Conservation (phyloP, 768 basidiomycete genomes). For the Auriscalpium orientale region DNA sequence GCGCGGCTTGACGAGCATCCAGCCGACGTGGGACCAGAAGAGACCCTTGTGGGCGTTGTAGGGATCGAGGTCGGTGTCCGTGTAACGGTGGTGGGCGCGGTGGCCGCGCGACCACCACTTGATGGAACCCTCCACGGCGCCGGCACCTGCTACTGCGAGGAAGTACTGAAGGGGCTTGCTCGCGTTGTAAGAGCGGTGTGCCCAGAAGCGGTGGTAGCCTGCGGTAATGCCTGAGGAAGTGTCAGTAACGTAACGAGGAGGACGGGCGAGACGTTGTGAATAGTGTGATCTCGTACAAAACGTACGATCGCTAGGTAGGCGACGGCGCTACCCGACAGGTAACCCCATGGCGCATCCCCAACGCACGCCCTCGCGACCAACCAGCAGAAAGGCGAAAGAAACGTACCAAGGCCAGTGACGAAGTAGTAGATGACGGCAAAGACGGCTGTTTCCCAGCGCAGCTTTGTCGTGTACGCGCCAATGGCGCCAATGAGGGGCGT, state of each 20-base stretch:
- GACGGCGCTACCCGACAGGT: no score
- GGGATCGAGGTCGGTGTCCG: constrained; percentile 94
- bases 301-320: background rate
- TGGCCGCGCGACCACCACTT: constrained; percentile 99
- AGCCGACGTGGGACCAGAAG: constrained; percentile 80
- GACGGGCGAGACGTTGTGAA: background rate
- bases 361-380: no score
- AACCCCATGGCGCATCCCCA: no score
- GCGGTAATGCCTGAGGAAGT: constrained; percentile 62
- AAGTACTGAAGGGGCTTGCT: constrained; percentile 77
- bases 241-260: no score
- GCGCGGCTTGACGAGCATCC: constrained; percentile 91
- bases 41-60: constrained; percentile 91
- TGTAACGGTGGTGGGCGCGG: constrained; percentile 95
- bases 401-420: constrained; percentile 74
- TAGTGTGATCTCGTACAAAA: background rate
- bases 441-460: constrained; percentile 69
- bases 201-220: constrained; percentile 97
- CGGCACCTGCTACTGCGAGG: constrained; percentile 79
- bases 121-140: constrained; percentile 94
- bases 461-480: constrained; percentile 58
- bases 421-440: constrained; percentile 66
- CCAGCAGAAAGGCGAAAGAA: constrained; percentile 17
- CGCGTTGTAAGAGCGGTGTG: constrained; percentile 93
- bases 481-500: constrained; percentile 68